These are phyloP conservation scores for Apiospora kogelbergensis DNA, from an alignment of 2,329 filamentous ascomycete genomes.

Conservation along the genomic window DNA sequence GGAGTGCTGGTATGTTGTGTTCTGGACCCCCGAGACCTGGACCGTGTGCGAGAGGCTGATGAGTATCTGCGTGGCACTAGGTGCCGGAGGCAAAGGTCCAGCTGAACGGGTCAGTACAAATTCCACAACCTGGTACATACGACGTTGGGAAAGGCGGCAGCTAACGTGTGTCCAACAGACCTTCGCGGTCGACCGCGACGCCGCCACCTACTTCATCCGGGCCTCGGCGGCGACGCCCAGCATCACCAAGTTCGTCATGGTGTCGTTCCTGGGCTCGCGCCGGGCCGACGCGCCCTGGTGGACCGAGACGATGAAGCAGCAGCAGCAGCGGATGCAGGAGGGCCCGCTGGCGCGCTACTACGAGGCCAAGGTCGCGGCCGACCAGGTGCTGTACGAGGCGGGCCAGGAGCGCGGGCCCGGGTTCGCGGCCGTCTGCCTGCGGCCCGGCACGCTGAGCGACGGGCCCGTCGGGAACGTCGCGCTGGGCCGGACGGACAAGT, in stretches of 20 bases:
- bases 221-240: conserved; percentile 54
- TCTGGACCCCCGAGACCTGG: too few species aligned
- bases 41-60: conserved; percentile 10
- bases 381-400: conserved; percentile 54
- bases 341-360: conserved; percentile 53
- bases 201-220: conserved; percentile 61
- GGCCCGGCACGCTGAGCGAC: conserved; percentile 51
- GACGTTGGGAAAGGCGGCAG: conserved; percentile 22
- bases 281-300: conserved; percentile 53
- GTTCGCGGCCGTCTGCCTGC: conserved; percentile 52
- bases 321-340: conserved; percentile 37
- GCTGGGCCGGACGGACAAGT: conserved; percentile 44
- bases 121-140: too few species aligned
- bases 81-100: conserved; percentile 60
- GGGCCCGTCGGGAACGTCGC: conserved; percentile 48
- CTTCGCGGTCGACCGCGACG: conserved; percentile 46
- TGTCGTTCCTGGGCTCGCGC: conserved; percentile 61
- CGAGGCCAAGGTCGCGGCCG: conserved; percentile 60
- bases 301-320: conserved; percentile 48
- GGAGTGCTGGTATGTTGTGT: conserved; percentile 57
- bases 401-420: conserved; percentile 37
- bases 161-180: conserved; percentile 19
- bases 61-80: conserved; percentile 29
- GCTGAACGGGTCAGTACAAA: conserved; percentile 44
- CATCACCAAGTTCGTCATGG: conserved; percentile 62